Conservation (phyloP, 805 yeast species). For the Saturnispora bothae region DNA sequence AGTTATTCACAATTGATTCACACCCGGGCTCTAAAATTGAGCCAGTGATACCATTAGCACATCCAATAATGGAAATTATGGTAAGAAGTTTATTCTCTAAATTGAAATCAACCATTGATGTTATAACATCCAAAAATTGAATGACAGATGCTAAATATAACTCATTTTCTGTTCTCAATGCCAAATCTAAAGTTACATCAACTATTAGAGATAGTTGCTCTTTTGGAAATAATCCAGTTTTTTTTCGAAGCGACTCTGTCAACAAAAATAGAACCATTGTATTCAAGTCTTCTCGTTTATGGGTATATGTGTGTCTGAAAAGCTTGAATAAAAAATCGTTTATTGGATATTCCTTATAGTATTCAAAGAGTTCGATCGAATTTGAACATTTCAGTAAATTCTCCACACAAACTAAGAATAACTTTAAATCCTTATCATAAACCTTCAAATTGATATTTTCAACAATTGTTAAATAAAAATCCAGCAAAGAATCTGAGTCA, state of each 20-base stretch:
- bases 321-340: slow-evolving; percentile 10
- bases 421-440: slow-evolving; percentile 24
- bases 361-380: slow-evolving; percentile 16
- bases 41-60: slow-evolving; percentile 10
- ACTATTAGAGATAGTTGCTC: slow-evolving; percentile 4
- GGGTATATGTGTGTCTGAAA: slow-evolving; percentile 4
- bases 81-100: slow-evolving; percentile 4
- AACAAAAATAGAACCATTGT: slow-evolving; percentile 12
- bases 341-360: slow-evolving; percentile 15
- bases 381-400: slow-evolving; percentile 32
- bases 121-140: slow-evolving; percentile 4
- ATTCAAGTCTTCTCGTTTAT: slow-evolving; percentile 10
- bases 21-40: slow-evolving; percentile 5
- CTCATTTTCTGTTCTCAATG: slow-evolving; percentile 4
- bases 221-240: slow-evolving; percentile 1
- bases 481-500: slow-evolving; percentile 37
- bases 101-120: neutral
- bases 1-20: slow-evolving; percentile 5
- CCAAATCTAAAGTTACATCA: neutral
- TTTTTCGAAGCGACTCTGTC: slow-evolving; percentile 15
- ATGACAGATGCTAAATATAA: slow-evolving; percentile 4
- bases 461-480: slow-evolving; percentile 52
- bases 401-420: slow-evolving; percentile 39
- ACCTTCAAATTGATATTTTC: slow-evolving; percentile 34
- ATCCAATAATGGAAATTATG: slow-evolving; percentile 10